Conservation (phyloP, 495 filamentous ascomycete genomes). For the Aspergillus olivimuriae region DNA sequence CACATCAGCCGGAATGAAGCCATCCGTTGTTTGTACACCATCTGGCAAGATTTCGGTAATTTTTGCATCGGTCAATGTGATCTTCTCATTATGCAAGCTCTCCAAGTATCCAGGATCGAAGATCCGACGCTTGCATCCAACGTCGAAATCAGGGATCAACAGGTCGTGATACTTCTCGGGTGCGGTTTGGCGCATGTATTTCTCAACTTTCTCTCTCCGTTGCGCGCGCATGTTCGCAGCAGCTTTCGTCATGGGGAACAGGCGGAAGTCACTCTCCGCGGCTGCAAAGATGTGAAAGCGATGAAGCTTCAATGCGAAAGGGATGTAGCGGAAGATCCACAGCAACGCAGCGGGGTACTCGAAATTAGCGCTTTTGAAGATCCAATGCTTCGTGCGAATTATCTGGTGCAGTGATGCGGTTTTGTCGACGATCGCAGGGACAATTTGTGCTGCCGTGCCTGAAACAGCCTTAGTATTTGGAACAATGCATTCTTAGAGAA, state of each 20-base stretch:
- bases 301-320: constrained; percentile 20
- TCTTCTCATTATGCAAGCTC: constrained; percentile 32
- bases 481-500: not conserved
- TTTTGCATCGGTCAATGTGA: constrained; percentile 35
- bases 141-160: constrained; percentile 45
- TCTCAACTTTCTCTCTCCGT: constrained; percentile 22
- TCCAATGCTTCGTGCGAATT: constrained; percentile 23
- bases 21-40: constrained; percentile 19
- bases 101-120: constrained; percentile 42
- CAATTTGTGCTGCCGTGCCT: constrained; percentile 40
- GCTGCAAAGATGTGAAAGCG: constrained; percentile 18
- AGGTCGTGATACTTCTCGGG: constrained; percentile 51
- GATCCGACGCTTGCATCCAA: constrained; percentile 50
- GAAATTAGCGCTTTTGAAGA: constrained; percentile 16
- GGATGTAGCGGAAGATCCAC: constrained; percentile 23
- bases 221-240: constrained; percentile 24
- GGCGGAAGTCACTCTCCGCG: constrained; percentile 28
- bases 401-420: constrained; percentile 21
- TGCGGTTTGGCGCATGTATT: constrained; percentile 36
- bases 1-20: constrained; percentile 40
- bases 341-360: constrained; percentile 9
- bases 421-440: constrained; percentile 29
- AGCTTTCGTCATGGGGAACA: constrained; percentile 26
- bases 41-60: constrained; percentile 12
- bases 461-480: constrained; percentile 12